phyloP scores from a whole-genome alignment of 495 filamentous ascomycete species.

The Neurospora tetrasperma region DNA sequence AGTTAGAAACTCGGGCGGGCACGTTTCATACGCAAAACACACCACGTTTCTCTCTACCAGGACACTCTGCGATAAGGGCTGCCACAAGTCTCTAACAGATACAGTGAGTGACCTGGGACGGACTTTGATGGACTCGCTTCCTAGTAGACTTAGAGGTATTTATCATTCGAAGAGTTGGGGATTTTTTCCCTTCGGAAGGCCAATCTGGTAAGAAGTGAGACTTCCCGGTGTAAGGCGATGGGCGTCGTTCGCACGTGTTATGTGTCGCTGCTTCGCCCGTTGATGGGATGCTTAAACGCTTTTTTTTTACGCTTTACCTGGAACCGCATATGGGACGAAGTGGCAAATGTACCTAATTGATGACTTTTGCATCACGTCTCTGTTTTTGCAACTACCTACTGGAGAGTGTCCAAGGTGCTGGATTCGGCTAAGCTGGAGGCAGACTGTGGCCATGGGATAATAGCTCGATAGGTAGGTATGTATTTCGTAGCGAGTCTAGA shows the following conservation, averaged over 20 bases:
- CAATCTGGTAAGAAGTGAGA: background rate
- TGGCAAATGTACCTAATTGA: background rate
- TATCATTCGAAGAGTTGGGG: background rate
- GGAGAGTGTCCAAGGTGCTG: background rate
- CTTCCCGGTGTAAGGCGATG: background rate
- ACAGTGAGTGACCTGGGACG: accelerated
- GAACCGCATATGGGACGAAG: background rate
- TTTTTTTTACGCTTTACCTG: too few species aligned
- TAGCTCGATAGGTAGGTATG: background rate
- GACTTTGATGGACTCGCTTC: background rate
- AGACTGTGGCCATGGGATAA: background rate
- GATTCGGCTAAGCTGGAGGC: background rate
- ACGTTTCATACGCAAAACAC: background rate
- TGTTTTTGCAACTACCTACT: background rate
- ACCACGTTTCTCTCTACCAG: background rate
- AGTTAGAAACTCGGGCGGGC: too few species aligned
- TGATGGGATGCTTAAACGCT: background rate
- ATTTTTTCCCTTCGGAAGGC: background rate
- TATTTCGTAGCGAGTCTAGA: accelerated
- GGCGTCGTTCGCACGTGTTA: background rate
- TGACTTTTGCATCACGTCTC: background rate
- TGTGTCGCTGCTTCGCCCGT: background rate
- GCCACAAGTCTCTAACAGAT: background rate
- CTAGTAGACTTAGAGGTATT: accelerated
- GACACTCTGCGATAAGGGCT: background rate